A percentile compares a stretch with the other conserved stretches of the same genome.
These are phyloP conservation scores for Piper betle DNA, from an alignment of 164 flowering plant genomes.

Conservation along the genomic window DNA sequence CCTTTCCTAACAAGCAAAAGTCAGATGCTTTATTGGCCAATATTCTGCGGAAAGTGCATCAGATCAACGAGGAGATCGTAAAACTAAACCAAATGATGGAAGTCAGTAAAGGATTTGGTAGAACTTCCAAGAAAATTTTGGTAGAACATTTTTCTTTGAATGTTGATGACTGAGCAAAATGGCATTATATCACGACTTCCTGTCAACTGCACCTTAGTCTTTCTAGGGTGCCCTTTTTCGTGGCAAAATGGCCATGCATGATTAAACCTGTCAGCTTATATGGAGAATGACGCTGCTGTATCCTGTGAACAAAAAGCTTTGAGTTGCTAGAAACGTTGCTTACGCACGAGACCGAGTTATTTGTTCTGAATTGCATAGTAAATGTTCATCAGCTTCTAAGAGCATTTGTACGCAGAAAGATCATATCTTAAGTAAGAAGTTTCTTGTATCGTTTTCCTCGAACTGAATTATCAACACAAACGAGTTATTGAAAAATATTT, in stretches of 20 bases:
- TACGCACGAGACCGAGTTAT: too few relatives aligned
- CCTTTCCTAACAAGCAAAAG: background rate
- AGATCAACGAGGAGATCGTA: constrained; percentile 35
- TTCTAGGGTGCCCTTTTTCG: background rate
- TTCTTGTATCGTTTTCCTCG: too few relatives aligned
- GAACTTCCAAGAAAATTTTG: constrained; percentile 30
- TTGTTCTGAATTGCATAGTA: too few relatives aligned
- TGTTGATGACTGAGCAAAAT: constrained; percentile 13
- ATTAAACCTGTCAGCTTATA: background rate
- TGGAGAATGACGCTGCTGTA: background rate
- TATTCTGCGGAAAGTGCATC: constrained; percentile 24
- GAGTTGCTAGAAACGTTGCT: too few relatives aligned
- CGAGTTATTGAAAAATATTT: too few relatives aligned
- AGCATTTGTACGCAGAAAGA: too few relatives aligned
- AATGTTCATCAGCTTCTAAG: too few relatives aligned
- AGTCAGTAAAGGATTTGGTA: constrained; percentile 50
- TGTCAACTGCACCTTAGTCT: background rate
- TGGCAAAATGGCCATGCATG: background rate
- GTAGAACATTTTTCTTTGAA: constrained; percentile 22
- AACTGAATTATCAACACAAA: too few relatives aligned
- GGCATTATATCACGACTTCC: background rate
- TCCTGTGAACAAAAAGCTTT: too few relatives aligned
- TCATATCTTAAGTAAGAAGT: too few relatives aligned
- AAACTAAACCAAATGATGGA: constrained; percentile 45
- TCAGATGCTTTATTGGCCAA: background rate